These are phyloP conservation scores for Heliocybe sulcata DNA, from an alignment of 1,284 basidiomycete genomes.

Conservation along the genomic window DNA sequence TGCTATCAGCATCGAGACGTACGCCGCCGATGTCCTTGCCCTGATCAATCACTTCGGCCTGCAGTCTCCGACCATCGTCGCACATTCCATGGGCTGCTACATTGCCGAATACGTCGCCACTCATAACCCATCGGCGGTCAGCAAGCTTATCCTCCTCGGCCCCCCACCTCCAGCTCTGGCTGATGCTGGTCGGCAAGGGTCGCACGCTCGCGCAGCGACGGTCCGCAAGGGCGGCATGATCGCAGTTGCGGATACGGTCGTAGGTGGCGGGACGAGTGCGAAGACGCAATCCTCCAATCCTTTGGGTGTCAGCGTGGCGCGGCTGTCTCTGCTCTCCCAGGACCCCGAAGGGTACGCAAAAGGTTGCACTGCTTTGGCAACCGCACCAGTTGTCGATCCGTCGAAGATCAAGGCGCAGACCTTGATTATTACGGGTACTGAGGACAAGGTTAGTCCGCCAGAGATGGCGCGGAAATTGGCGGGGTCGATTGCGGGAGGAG, in stretches of 20 bases:
- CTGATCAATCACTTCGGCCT: conserved; percentile 4
- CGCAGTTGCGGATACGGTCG: conserved; percentile 8
- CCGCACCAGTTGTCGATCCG: conserved; percentile 6
- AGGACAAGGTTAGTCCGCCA: conserved; percentile 7
- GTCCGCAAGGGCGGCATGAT: conserved; percentile 7
- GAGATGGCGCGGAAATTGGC: conserved; percentile 1
- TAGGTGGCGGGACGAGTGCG: background rate
- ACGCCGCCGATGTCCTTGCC: conserved; percentile 5
- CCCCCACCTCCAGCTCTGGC: conserved; percentile 5
- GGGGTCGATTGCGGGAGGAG: background rate
- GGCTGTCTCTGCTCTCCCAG: conserved; percentile 2
- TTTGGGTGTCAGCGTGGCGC: conserved; percentile 4
- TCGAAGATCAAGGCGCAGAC: conserved; percentile 5
- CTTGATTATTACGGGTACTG: conserved; percentile 7
- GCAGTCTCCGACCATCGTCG: background rate
- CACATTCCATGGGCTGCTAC: background rate
- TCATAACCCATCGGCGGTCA: background rate
- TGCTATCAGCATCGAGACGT: conserved; percentile 6
- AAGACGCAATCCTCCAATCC: conserved; percentile 6
- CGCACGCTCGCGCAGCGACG: conserved; percentile 2
- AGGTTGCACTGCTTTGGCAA: conserved; percentile 5
- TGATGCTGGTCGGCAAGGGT: conserved; percentile 1
- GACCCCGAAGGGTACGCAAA: conserved; percentile 2
- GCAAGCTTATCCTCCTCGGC: background rate
- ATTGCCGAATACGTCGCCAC: background rate